Base-by-base conservation (phyloP, 352 stramenopile species). In the Globisporangium ultimum region DNA sequence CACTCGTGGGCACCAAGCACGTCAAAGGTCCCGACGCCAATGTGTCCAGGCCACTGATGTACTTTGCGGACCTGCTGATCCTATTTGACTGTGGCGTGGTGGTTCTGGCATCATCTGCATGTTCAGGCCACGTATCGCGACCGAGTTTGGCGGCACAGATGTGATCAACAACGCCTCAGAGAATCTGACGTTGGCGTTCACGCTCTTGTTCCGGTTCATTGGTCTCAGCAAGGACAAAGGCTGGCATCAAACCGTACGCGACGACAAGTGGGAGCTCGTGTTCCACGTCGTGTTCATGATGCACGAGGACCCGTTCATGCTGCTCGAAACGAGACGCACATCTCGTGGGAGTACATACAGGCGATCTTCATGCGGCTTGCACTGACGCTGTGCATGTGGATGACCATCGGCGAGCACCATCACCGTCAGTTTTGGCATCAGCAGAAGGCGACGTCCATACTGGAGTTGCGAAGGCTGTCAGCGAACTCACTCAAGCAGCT, bases 241-340 rank as follows among this genome's bases (percentile, higher is more conserved):
- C 49, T 70, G 54, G 55, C 36, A 43, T 2, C 18, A 47, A 12
- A 15, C 74, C 15, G 7, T 72, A 28, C 49, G 49, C 24, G 60
- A 78, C 21, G 68, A 74, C 53, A 63, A 51, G 18, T 22, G 63
- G n/a, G 71, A 80, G 38, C 5, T 78, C 2, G 28, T 67, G 21
- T 67, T 55, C 20, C 64, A 80, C 50, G 17, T 78, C 15, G 46
- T 75, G 6, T 78, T 80, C 48, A 52, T 56, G 15, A 54, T 62
- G 46, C 67, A 75, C 56, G 60, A 80, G 58, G 72, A 76, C 42
- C 57, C 63, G 17, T 80, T 78, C 56, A 63, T 71, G 20, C 14
- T 78, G 43, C 48, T 69, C 12, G 41, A 67, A 17, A 53, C 55
- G 8, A 47, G 11, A 77, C 66, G 5, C 49, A 52, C 3, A 28